Evolutionary conservation across 2,329 filamentous ascomycete species (phyloP).

Genomic region (Scedosporium boydii): DNA sequence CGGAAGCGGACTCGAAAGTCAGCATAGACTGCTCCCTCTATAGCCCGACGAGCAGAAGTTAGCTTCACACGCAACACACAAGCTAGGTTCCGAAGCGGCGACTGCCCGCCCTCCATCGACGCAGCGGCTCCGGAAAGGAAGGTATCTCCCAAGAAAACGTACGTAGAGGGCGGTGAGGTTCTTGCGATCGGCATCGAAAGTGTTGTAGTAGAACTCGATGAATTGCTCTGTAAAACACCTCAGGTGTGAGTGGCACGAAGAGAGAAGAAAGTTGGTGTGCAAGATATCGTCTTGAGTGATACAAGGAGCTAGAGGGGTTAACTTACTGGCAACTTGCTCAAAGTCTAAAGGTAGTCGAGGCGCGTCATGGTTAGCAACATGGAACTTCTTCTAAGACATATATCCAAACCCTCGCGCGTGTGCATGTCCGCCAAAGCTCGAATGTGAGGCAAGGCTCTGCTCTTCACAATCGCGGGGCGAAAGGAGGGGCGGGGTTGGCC

Average conservation of each 20-base stretch:
- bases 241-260: background rate
- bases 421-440: background rate
- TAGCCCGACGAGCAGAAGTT: constrained; percentile 6
- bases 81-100: background rate
- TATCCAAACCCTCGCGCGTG: background rate
- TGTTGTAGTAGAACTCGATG: constrained; percentile 81
- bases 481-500: background rate
- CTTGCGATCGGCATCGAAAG: constrained; percentile 67
- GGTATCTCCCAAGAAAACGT: constrained; percentile 24
- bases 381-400: too few relatives aligned
- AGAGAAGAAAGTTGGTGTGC: background rate
- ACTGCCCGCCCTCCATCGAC: background rate
- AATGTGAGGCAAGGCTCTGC: background rate
- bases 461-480: background rate
- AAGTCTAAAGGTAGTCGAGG: constrained; percentile 23
- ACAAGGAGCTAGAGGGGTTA: background rate
- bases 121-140: background rate
- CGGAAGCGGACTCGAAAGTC: constrained; percentile 71
- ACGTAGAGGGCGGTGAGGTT: constrained; percentile 70
- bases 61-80: constrained; percentile 7
- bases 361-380: background rate
- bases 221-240: constrained; percentile 59
- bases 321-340: constrained; percentile 38
- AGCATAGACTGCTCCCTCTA: constrained; percentile 82
- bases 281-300: background rate